Percentiles rank a stretch among this genome's conserved stretches.
These are phyloP conservation scores for Zhuliangozyma blackwelliae DNA, from an alignment of 1,139 yeast genomes.

Conservation along the genomic window DNA sequence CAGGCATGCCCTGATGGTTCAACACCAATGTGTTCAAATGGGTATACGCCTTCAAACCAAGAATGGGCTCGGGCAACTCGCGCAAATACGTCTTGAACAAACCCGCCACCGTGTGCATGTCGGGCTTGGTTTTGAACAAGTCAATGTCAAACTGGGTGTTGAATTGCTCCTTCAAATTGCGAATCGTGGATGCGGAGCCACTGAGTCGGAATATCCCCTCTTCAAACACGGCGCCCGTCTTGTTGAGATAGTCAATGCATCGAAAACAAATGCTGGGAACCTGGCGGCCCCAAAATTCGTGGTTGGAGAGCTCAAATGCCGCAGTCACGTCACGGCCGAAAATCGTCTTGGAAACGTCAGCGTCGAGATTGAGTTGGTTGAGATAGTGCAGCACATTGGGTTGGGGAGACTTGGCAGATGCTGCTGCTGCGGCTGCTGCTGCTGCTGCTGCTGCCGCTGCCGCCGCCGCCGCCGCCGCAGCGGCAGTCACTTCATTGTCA, in stretches of 20 bases:
- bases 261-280: constrained; percentile 79
- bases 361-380: constrained; percentile 38
- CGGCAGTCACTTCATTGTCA: constrained; percentile 1
- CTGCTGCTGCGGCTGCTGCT: too few species aligned
- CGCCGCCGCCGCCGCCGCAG: neutral
- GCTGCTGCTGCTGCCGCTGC: constrained; percentile 1
- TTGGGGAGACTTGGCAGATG: neutral
- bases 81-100: constrained; percentile 70
- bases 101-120: constrained; percentile 78
- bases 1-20: constrained; percentile 1
- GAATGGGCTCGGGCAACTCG: constrained; percentile 62
- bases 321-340: constrained; percentile 65
- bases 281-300: constrained; percentile 35
- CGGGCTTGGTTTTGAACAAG: constrained; percentile 48
- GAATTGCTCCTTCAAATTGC: constrained; percentile 67
- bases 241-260: constrained; percentile 66
- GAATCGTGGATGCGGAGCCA: constrained; percentile 81
- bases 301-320: constrained; percentile 50
- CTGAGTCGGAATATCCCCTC: constrained; percentile 90
- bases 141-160: constrained; percentile 66
- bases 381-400: constrained; percentile 32
- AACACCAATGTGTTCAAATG: constrained; percentile 18
- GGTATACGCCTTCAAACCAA: constrained; percentile 47
- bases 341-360: constrained; percentile 33
- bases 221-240: constrained; percentile 70